These are phyloP conservation scores for Raddia distichophylla DNA, from an alignment of 176 grass and related monocot genomes.

Conservation along the genomic window DNA sequence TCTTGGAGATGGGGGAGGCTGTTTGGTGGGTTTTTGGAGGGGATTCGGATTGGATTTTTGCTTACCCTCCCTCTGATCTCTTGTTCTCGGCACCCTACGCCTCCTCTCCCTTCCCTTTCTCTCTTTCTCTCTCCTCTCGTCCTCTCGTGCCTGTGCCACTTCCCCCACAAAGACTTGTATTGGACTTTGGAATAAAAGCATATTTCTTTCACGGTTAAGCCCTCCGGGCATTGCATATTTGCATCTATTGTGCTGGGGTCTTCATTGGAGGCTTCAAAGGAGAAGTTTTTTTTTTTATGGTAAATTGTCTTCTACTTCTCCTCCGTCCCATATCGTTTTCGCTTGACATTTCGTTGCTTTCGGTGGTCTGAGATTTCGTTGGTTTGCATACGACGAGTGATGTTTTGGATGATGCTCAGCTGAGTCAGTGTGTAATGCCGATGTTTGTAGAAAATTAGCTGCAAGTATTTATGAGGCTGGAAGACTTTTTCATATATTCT, in stretches of 20 bases:
- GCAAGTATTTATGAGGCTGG: background rate
- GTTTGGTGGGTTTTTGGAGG: slow-evolving; percentile 51
- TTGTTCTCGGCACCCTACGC: slow-evolving; percentile 53
- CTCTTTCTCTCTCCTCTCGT: slow-evolving; percentile 24
- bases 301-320: background rate
- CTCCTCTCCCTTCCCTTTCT: background rate
- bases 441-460: background rate
- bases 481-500: background rate
- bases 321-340: slow-evolving; percentile 9
- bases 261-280: slow-evolving; percentile 6
- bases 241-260: background rate
- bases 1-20: slow-evolving; percentile 37
- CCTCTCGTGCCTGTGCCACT: slow-evolving; percentile 29
- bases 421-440: slow-evolving; percentile 18
- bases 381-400: background rate
- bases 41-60: slow-evolving; percentile 54
- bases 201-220: background rate
- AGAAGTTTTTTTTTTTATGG: background rate
- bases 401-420: slow-evolving; percentile 16
- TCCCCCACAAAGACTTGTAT: slow-evolving; percentile 43
- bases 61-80: slow-evolving; percentile 35
- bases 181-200: slow-evolving; percentile 53
- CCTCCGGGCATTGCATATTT: background rate
- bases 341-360: slow-evolving; percentile 32
- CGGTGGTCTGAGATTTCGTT: slow-evolving; percentile 31